These are phyloP conservation scores for Aurifilum marmelostoma DNA, from an alignment of 2,329 filamentous ascomycete genomes.

Conservation along the genomic window DNA sequence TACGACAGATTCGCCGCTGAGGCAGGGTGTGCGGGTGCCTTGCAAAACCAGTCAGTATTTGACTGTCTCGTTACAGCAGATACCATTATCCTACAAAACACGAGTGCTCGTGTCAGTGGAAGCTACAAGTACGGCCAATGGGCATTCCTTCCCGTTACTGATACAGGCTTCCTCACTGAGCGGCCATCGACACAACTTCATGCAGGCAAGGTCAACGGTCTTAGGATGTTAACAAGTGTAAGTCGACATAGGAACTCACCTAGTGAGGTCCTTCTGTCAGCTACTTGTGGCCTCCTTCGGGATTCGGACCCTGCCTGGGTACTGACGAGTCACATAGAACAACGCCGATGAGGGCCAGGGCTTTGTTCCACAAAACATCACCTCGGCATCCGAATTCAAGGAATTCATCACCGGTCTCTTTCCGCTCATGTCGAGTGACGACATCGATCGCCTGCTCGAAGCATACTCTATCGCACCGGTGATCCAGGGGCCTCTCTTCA, in stretches of 20 bases:
- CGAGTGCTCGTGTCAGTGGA: slow-evolving; percentile 32
- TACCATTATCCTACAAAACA: slow-evolving; percentile 35
- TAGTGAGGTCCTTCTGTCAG: too few species aligned
- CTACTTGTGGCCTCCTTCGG: too few species aligned
- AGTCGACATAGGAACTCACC: neutral
- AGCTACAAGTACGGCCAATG: slow-evolving; percentile 32
- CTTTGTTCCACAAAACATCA: slow-evolving; percentile 50
- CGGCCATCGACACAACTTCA: slow-evolving; percentile 38
- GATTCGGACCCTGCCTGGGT: neutral
- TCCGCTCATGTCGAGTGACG: slow-evolving; percentile 43
- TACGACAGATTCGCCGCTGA: slow-evolving; percentile 17
- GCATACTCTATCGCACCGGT: slow-evolving; percentile 32
- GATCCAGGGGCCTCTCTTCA: slow-evolving; percentile 11
- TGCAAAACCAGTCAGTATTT: slow-evolving; percentile 24
- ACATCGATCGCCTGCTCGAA: slow-evolving; percentile 37
- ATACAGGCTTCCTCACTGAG: slow-evolving; percentile 38
- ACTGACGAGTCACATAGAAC: slow-evolving; percentile 32
- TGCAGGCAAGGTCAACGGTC: slow-evolving; percentile 37
- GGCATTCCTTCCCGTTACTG: slow-evolving; percentile 42
- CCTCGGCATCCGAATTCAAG: slow-evolving; percentile 43
- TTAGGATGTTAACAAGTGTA: slow-evolving; percentile 32
- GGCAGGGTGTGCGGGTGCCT: slow-evolving; percentile 12
- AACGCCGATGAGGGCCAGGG: slow-evolving; percentile 54
- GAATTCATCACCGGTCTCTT: slow-evolving; percentile 45
- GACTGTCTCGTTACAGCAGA: slow-evolving; percentile 36